Evolutionary conservation across 2,329 filamentous ascomycete genomes (phyloP).

Genomic region (Trichoderma harzianum): DNA sequence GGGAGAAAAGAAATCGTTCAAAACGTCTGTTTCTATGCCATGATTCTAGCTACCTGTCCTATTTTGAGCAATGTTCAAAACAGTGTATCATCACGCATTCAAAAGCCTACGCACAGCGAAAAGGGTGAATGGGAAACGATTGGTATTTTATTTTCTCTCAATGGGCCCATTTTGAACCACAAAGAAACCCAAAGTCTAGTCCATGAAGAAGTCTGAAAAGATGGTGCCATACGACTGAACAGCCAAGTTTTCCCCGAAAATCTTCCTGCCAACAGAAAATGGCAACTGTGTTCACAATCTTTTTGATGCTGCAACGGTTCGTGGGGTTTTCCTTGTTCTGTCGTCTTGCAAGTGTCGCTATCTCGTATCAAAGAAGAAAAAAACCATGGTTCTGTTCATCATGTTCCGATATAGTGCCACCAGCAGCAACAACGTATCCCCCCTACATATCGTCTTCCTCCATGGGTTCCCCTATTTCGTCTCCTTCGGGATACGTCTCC

Average conservation of each 20-base stretch:
- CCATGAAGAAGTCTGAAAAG: neutral
- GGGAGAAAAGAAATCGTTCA: neutral
- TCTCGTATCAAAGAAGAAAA: neutral
- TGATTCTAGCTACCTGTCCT: neutral
- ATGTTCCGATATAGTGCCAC: neutral
- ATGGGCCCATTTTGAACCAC: neutral
- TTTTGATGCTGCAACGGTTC: neutral
- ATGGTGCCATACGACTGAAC: neutral
- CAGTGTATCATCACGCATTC: neutral
- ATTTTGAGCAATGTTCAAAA: neutral
- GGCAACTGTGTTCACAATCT: neutral
- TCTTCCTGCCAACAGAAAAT: neutral
- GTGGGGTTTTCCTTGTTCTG: rapidly evolving
- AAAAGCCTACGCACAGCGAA: neutral
- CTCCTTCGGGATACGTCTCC: neutral
- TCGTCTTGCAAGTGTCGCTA: neutral
- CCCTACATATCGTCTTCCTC: neutral
- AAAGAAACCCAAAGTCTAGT: neutral
- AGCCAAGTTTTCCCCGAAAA: neutral
- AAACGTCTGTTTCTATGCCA: neutral
- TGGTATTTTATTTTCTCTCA: neutral
- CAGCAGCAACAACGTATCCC: neutral
- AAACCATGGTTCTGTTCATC: neutral
- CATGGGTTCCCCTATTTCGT: neutral
- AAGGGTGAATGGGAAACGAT: neutral